These are phyloP conservation scores for Moniliophthora roreri DNA, from an alignment of 1,284 basidiomycete species.

Conservation along the genomic window DNA sequence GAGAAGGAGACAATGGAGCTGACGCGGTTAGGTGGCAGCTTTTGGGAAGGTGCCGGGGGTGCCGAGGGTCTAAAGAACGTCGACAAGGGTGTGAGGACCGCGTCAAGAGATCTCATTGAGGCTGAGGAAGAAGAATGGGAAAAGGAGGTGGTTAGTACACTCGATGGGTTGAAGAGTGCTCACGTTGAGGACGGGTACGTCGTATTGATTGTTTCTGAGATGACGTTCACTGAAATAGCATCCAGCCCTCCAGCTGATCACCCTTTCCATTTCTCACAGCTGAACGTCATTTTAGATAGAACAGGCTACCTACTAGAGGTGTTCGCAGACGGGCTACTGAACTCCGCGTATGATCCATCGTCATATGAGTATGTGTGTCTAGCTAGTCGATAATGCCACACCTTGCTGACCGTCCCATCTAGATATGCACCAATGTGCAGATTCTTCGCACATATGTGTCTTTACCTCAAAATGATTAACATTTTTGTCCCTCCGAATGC, in stretches of 20 bases:
- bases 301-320: constrained; percentile 69
- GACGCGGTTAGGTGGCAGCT: constrained; percentile 50
- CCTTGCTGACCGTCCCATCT: constrained; percentile 6
- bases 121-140: constrained; percentile 65
- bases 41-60: constrained; percentile 60
- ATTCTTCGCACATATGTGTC: constrained; percentile 95
- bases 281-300: constrained; percentile 81
- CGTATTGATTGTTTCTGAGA: constrained; percentile 6
- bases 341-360: constrained; percentile 45
- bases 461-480: constrained; percentile 85
- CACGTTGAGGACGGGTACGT: constrained; percentile 61
- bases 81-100: constrained; percentile 31
- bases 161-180: constrained; percentile 54
- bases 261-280: constrained; percentile 85
- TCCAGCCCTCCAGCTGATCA: constrained; percentile 68
- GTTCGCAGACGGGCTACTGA: constrained; percentile 64
- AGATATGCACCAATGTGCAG: constrained; percentile 74
- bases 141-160: constrained; percentile 48
- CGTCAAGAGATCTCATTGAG: constrained; percentile 35
- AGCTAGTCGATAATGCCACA: background rate
- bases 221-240: background rate
- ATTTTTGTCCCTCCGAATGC: constrained; percentile 70
- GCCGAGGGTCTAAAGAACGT: constrained; percentile 26
- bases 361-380: constrained; percentile 59
- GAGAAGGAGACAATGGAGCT: constrained; percentile 71